Conservation (phyloP, 176 grass and related monocot genomes). For the Hsuehochloa calcarea region DNA sequence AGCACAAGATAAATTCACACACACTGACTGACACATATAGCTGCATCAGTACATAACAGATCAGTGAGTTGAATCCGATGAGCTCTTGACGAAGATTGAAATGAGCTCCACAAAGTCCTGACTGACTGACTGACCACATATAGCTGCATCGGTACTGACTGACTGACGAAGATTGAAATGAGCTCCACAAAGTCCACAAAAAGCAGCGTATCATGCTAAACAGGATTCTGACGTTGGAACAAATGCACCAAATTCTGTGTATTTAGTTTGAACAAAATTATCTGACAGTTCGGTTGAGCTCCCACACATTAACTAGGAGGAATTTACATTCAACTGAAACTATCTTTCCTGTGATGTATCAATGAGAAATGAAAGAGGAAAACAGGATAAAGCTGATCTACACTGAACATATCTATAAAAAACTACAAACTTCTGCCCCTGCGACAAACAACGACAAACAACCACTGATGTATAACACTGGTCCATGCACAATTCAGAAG, state of each 20-base stretch:
- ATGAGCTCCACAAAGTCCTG: too few species aligned
- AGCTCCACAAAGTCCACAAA: too few species aligned
- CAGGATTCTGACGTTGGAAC: background rate
- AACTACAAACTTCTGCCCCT: slow-evolving; percentile 46
- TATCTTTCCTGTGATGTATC: slow-evolving; percentile 21
- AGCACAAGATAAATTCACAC: too few species aligned
- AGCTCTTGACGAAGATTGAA: too few species aligned
- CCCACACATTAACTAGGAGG: slow-evolving; percentile 17
- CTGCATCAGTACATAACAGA: too few species aligned
- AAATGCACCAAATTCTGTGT: slow-evolving; percentile 37
- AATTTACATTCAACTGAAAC: slow-evolving; percentile 33
- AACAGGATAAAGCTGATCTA: slow-evolving; percentile 47
- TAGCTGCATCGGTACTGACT: too few species aligned
- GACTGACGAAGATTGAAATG: too few species aligned
- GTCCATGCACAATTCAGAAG: slow-evolving; percentile 46
- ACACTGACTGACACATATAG: too few species aligned
- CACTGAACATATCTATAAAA: slow-evolving; percentile 50
- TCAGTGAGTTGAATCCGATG: too few species aligned
- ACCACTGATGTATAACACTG: slow-evolving; percentile 50
- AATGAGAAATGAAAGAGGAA: slow-evolving; percentile 20
- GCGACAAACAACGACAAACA: too few species aligned
- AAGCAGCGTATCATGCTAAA: slow-evolving; percentile 13
- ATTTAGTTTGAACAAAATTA: slow-evolving; percentile 16
- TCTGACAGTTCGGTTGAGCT: slow-evolving; percentile 11
- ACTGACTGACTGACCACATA: too few species aligned